phyloP scores from a whole-genome alignment of 768 basidiomycete species.

The Phylloporus sp. region DNA sequence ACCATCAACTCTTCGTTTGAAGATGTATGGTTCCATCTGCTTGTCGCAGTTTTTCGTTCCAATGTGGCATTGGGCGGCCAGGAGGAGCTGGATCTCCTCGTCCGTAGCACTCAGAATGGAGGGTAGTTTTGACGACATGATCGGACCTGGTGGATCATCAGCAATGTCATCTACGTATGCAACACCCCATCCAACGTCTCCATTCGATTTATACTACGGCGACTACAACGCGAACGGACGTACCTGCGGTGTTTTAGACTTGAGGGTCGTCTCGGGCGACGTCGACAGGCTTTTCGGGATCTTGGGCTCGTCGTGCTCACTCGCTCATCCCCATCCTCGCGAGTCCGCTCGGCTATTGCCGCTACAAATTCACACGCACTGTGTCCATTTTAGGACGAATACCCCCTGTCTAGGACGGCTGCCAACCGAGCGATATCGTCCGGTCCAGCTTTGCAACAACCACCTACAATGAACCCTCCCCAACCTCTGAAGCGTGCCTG shows the following conservation, averaged over 20 bases:
- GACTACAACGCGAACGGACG: slow-evolving; percentile 4
- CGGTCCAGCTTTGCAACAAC: slow-evolving; percentile 63
- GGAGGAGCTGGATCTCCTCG: slow-evolving; percentile 93
- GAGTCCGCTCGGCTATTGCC: slow-evolving; percentile 25
- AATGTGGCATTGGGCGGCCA: slow-evolving; percentile 94
- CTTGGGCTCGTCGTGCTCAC: slow-evolving; percentile 19
- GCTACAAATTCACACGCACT: slow-evolving; percentile 15
- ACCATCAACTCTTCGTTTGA: slow-evolving; percentile 96
- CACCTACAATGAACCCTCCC: slow-evolving; percentile 56
- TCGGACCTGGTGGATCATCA: slow-evolving; percentile 29
- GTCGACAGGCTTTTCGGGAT: slow-evolving; percentile 31
- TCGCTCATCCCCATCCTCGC: slow-evolving; percentile 1
- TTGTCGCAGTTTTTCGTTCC: slow-evolving; percentile 99
- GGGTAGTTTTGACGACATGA: slow-evolving; percentile 86
- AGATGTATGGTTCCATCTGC: slow-evolving; percentile 98
- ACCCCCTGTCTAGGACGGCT: slow-evolving; percentile 11
- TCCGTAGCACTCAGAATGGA: slow-evolving; percentile 90
- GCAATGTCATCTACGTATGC: slow-evolving; percentile 33
- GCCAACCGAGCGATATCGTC: slow-evolving; percentile 40
- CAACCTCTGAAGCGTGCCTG: slow-evolving; percentile 29
- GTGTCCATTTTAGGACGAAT: not conserved
- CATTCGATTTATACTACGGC: slow-evolving; percentile 1
- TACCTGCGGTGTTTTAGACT: slow-evolving; percentile 35
- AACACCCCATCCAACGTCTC: slow-evolving; percentile 34
- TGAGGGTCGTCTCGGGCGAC: slow-evolving; percentile 38